phyloP scores from a whole-genome alignment of 2,329 filamentous ascomycete genomes.

The Fusarium piperis region DNA sequence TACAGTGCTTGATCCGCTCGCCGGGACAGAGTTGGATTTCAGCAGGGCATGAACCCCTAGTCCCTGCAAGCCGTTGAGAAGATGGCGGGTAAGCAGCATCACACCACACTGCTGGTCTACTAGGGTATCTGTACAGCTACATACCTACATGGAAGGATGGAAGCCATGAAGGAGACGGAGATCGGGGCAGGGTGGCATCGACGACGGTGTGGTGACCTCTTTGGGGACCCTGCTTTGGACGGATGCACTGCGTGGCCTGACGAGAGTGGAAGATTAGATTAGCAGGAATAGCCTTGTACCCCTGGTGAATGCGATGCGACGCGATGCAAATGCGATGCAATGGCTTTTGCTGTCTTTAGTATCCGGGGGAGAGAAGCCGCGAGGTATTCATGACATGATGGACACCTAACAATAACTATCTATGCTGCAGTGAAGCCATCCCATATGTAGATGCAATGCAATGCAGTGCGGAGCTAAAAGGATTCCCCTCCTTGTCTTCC shows the following conservation, averaged over 20 bases:
- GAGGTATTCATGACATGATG: background rate
- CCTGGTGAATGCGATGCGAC: background rate
- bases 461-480: constrained; percentile 3
- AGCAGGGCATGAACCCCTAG: background rate
- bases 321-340: constrained; percentile 21
- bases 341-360: background rate
- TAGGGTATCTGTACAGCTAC: background rate
- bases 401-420: background rate
- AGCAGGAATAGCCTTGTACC: background rate
- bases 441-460: background rate
- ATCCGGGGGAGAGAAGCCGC: background rate
- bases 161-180: background rate
- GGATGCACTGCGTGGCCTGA: constrained; percentile 5
- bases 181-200: background rate
- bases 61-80: constrained; percentile 2
- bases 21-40: background rate
- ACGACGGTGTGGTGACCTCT: background rate
- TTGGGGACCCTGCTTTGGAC: background rate
- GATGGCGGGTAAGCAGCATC: constrained; percentile 26
- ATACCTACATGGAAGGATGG: background rate
- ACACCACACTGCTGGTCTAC: constrained; percentile 17
- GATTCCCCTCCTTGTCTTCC: background rate
- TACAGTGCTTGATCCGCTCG: background rate
- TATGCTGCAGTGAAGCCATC: background rate
- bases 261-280: background rate